Evolutionary conservation across 129 eudicot genomes (phyloP).

Genomic region (Helianthus tuberosus): DNA sequence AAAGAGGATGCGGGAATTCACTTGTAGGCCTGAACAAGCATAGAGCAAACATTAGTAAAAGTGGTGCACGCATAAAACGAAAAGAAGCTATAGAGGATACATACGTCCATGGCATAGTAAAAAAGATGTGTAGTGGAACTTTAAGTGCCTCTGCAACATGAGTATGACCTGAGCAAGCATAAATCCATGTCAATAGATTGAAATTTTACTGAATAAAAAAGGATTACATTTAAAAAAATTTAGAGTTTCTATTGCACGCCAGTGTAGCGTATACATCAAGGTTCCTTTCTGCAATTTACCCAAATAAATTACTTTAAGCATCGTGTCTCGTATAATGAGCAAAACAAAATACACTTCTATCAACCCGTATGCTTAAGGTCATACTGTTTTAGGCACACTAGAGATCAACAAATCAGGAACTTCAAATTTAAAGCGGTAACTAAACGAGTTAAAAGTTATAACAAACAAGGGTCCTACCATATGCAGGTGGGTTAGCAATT

Average conservation of each 20-base stretch:
- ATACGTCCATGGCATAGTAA: constrained; percentile 99
- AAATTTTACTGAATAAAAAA: too few relatives aligned
- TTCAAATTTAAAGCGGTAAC: too few relatives aligned
- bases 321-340: neutral
- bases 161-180: constrained; percentile 67
- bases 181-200: constrained; percentile 9
- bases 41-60: constrained; percentile 15
- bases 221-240: too few relatives aligned
- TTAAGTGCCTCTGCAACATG: constrained; percentile 94
- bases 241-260: neutral
- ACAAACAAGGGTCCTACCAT: constrained; percentile 50
- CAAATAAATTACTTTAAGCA: neutral
- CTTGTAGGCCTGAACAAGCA: constrained; percentile 68
- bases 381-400: too few relatives aligned
- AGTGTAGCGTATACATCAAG: neutral
- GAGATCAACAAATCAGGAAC: too few relatives aligned
- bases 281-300: constrained; percentile 4
- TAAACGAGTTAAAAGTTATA: neutral
- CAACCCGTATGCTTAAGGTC: constrained; percentile 7
- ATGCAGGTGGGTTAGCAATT: constrained; percentile 94
- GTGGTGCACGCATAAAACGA: neutral
- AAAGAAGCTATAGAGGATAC: constrained; percentile 27
- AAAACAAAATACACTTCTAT: constrained; percentile 9
- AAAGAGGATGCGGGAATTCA: constrained; percentile 95
- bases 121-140: constrained; percentile 87